A percentile compares a stretch with the other conserved stretches of the same genome.
These are phyloP conservation scores for Sarocladium kiliense DNA, from an alignment of 2,329 filamentous ascomycete species.

Conservation along the genomic window DNA sequence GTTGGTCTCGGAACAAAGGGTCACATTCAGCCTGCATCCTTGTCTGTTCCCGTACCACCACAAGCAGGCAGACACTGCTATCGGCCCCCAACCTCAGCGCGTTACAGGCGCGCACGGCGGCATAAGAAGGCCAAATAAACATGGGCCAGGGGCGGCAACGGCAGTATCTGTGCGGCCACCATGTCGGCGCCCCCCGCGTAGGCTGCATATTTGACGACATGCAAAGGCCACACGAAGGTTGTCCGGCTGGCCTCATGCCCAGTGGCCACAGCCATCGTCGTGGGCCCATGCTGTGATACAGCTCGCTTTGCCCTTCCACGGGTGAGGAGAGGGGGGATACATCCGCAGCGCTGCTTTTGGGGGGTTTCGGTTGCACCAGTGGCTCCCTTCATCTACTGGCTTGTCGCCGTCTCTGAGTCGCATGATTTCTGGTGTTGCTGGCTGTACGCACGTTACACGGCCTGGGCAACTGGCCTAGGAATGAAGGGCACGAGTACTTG, in stretches of 20 bases:
- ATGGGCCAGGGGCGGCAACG: background rate
- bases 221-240: background rate
- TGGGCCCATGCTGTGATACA: background rate
- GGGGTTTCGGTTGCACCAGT: background rate
- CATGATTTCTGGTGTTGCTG: background rate
- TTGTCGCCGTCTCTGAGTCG: background rate
- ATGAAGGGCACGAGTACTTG: background rate
- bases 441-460: background rate
- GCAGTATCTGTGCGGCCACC: background rate
- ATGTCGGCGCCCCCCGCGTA: background rate
- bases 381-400: background rate
- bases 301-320: background rate
- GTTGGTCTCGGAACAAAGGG: background rate
- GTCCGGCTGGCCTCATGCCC: background rate
- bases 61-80: background rate
- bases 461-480: background rate
- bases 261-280: background rate
- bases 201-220: background rate
- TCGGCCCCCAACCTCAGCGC: background rate
- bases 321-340: background rate
- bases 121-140: background rate
- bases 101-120: background rate
- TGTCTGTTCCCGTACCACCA: conserved; percentile 1
- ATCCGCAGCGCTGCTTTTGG: background rate
- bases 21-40: conserved; percentile 6